Percentiles rank a stretch among this genome's conserved stretches.
Evolutionary conservation across 106 monocot species (phyloP).

Genomic region (Vanilla planifolia): DNA sequence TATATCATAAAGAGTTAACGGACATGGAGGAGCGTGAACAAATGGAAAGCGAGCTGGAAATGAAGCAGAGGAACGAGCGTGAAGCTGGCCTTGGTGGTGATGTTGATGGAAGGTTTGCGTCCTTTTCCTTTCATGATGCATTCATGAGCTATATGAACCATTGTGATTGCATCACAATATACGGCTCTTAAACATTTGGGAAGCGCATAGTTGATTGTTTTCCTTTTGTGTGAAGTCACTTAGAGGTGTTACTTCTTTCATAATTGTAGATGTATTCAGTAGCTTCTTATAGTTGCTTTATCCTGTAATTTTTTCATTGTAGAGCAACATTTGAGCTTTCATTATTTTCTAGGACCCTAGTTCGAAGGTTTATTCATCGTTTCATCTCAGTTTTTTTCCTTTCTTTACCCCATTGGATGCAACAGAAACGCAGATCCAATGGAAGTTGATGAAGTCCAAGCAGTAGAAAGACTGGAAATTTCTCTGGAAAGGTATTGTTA

Average conservation of each 20-base stretch:
- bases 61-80: constrained; percentile 71
- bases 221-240: not conserved
- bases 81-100: constrained; percentile 28
- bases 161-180: no score
- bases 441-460: constrained; percentile 60
- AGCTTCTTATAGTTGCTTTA: no score
- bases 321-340: not conserved
- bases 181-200: not conserved
- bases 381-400: no score
- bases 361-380: no score
- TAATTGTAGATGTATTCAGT: no score
- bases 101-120: constrained; percentile 32
- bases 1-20: constrained; percentile 95
- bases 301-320: no score
- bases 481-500: constrained; percentile 55
- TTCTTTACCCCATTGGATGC: not conserved
- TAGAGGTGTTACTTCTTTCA: not conserved
- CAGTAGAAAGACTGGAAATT: constrained; percentile 30
- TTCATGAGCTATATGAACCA: not conserved
- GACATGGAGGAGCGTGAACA: constrained; percentile 94
- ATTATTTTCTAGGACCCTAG: no score
- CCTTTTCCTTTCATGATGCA: not conserved
- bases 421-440: constrained; percentile 45
- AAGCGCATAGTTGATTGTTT: not conserved
- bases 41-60: constrained; percentile 68